Conservation (phyloP, 139 green algal species). For the Desmodesmus armatus region DNA sequence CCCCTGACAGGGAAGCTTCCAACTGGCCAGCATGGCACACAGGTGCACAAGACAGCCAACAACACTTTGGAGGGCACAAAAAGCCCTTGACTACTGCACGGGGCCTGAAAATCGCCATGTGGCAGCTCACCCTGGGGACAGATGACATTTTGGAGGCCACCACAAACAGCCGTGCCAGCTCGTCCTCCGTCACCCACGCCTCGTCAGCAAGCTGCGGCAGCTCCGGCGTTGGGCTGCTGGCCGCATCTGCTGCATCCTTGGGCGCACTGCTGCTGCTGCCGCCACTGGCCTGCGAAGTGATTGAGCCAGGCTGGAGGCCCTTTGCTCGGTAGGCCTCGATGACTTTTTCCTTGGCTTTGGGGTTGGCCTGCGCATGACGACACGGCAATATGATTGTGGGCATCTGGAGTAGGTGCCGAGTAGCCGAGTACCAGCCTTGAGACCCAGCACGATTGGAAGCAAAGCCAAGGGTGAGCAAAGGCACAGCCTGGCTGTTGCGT, state of each 20-base stretch:
- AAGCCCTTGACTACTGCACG: neutral
- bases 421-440: too few species aligned
- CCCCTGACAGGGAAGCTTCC: too few species aligned
- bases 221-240: too few species aligned
- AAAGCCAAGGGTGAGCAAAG: neutral
- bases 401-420: too few species aligned
- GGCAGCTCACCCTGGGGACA: neutral
- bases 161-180: slow-evolving; percentile 23
- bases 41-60: neutral
- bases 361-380: too few species aligned
- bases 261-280: neutral
- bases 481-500: neutral
- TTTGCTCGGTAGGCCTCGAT: too few species aligned
- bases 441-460: neutral
- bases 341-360: too few species aligned
- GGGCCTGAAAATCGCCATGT: neutral
- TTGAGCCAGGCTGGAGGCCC: too few species aligned
- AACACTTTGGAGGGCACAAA: too few species aligned
- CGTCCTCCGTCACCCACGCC: neutral
- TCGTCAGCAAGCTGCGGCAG: neutral
- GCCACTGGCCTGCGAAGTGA: too few species aligned
- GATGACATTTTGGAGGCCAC: neutral
- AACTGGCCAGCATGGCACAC: too few species aligned
- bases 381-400: too few species aligned
- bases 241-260: neutral